Conservation (phyloP, 306 rosid genomes). For the Erythrophleum fordii region DNA sequence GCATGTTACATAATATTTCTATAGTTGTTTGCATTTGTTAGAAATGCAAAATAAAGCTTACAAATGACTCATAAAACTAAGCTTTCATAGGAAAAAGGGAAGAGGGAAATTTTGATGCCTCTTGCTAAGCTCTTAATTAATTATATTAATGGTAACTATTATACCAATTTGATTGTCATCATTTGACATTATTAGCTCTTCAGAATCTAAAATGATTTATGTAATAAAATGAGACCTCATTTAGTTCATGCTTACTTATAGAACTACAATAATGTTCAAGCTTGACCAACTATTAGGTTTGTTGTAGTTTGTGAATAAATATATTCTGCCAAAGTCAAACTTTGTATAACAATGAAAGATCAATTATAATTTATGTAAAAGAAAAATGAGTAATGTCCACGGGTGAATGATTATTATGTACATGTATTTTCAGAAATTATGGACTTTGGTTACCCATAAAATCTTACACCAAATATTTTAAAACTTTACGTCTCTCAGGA, state of each 20-base stretch:
- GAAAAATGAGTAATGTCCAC: slow-evolving; percentile 32
- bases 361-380: neutral
- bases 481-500: slow-evolving; percentile 93
- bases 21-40: slow-evolving; percentile 20
- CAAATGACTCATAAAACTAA: neutral
- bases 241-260: too few relatives aligned
- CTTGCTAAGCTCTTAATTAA: neutral
- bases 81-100: neutral
- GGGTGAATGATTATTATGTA: slow-evolving; percentile 25
- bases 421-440: slow-evolving; percentile 79
- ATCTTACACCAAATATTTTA: slow-evolving; percentile 90
- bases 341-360: slow-evolving; percentile 21
- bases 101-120: neutral
- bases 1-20: neutral
- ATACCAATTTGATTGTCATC: neutral
- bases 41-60: neutral
- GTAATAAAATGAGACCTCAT: too few relatives aligned
- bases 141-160: neutral
- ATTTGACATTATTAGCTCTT: neutral
- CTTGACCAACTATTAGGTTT: slow-evolving; percentile 10
- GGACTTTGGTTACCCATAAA: slow-evolving; percentile 98
- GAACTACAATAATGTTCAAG: too few relatives aligned
- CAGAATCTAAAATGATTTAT: neutral
- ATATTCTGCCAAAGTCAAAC: neutral
- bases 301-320: slow-evolving; percentile 7